Conservation (phyloP, 192 early-diverging fungal species). For the Coemansia sp. region DNA sequence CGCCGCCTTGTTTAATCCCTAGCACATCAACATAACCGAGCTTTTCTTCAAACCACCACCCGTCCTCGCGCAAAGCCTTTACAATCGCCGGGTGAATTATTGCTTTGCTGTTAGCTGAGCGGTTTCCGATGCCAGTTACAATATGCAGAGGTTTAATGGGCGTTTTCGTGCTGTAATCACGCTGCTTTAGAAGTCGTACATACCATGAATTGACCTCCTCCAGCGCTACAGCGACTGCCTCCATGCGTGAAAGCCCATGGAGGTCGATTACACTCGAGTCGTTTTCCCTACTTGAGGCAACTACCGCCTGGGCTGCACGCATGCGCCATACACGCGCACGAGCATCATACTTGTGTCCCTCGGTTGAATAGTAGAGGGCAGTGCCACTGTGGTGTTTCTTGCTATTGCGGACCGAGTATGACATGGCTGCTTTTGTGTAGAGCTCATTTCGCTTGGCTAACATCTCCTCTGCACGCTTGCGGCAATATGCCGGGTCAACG, state of each 20-base stretch:
- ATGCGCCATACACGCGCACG: constrained; percentile 47
- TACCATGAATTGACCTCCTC: constrained; percentile 64
- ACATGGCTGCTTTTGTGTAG: constrained; percentile 35
- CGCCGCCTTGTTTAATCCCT: constrained; percentile 2
- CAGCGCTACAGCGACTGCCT: constrained; percentile 59
- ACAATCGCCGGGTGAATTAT: constrained; percentile 56
- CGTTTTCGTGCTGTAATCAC: background rate
- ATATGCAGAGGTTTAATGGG: constrained; percentile 54
- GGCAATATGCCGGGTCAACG: constrained; percentile 33
- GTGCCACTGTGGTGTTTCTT: constrained; percentile 25
- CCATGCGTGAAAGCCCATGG: constrained; percentile 62
- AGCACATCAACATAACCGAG: constrained; percentile 55
- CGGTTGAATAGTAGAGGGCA: constrained; percentile 44
- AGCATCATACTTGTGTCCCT: constrained; percentile 32
- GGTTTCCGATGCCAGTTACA: constrained; percentile 65
- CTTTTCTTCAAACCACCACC: constrained; percentile 58
- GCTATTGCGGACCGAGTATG: constrained; percentile 24
- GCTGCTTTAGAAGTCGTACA: constrained; percentile 22
- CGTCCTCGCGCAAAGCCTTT: constrained; percentile 48
- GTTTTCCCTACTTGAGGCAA: constrained; percentile 38
- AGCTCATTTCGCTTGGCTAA: constrained; percentile 40
- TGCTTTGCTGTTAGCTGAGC: constrained; percentile 58
- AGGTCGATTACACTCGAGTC: constrained; percentile 64
- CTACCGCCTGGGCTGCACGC: constrained; percentile 43
- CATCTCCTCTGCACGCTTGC: constrained; percentile 14